A percentile compares a stretch with the other conserved stretches of the same genome.
phyloP scores from a whole-genome alignment of 805 yeast genomes.

The Yarrowia phangngaensis region DNA sequence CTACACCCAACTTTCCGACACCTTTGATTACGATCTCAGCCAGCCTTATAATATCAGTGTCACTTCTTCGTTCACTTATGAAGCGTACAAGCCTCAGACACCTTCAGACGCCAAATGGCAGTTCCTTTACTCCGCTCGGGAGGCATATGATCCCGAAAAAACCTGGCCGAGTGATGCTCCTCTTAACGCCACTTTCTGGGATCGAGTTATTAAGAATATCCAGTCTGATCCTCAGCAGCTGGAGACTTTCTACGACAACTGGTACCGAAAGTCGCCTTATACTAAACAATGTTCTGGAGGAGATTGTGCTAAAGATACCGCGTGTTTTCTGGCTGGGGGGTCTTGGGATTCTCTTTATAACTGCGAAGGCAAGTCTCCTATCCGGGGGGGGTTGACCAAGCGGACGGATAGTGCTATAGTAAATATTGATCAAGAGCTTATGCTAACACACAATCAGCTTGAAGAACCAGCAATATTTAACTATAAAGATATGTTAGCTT shows the following conservation, averaged over 20 bases:
- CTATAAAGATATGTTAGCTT: no score
- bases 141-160: slow-evolving; percentile 47
- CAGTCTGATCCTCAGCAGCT: slow-evolving; percentile 18
- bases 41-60: slow-evolving; percentile 15
- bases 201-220: slow-evolving; percentile 33
- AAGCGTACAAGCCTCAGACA: slow-evolving; percentile 28
- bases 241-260: slow-evolving; percentile 10
- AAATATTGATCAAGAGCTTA: no score
- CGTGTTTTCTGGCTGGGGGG: slow-evolving; percentile 13
- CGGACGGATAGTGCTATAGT: background rate
- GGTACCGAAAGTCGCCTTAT: slow-evolving; percentile 24
- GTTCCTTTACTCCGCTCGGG: slow-evolving; percentile 48
- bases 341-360: slow-evolving; percentile 23
- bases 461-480: no score
- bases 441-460: no score
- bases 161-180: slow-evolving; percentile 59
- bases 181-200: slow-evolving; percentile 67
- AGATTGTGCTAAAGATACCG: slow-evolving; percentile 15
- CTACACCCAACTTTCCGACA: slow-evolving; percentile 54
- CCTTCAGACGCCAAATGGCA: slow-evolving; percentile 52
- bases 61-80: slow-evolving; percentile 22
- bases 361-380: slow-evolving; percentile 21
- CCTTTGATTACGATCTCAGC: slow-evolving; percentile 38
- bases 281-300: slow-evolving; percentile 7
- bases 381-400: slow-evolving; percentile 16